A percentile compares a stretch with the other conserved stretches of the same genome.
phyloP scores from a whole-genome alignment of 345 rosid genomes.

The Ceriops tagal region DNA sequence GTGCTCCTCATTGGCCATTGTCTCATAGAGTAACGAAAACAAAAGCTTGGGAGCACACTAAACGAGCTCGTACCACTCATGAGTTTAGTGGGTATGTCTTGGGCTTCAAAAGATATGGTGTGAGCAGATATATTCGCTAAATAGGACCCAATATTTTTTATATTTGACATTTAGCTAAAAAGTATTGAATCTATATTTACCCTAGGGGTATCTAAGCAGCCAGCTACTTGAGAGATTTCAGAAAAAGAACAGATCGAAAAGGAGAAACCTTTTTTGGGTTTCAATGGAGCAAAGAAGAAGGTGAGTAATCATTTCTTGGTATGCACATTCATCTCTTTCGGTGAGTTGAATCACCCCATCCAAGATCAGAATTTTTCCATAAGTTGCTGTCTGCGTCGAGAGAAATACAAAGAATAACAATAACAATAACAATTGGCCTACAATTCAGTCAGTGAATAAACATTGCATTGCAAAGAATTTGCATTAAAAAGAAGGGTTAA shows the following conservation, averaged over 20 bases:
- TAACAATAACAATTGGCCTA: not conserved
- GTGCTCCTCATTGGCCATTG: too few species aligned
- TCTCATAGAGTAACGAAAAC: too few species aligned
- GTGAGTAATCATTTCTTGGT: constrained; percentile 97
- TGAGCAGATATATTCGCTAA: too few species aligned
- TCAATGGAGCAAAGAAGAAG: constrained; percentile 89
- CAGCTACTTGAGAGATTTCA: too few species aligned
- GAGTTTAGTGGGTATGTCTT: too few species aligned
- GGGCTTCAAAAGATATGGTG: too few species aligned
- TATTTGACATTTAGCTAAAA: too few species aligned
- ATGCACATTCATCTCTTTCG: constrained; percentile 96
- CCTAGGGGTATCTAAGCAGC: too few species aligned
- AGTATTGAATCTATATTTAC: too few species aligned
- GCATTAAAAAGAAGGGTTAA: not conserved
- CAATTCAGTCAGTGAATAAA: not conserved
- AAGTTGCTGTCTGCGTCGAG: constrained; percentile 68
- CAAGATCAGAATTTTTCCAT: constrained; percentile 89
- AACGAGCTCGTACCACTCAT: too few species aligned
- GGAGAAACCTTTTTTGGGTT: constrained; percentile 72
- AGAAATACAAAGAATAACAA: not conserved
- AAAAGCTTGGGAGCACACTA: too few species aligned
- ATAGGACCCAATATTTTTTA: too few species aligned
- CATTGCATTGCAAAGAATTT: not conserved
- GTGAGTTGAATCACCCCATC: constrained; percentile 97
- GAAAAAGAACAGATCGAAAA: not conserved